These are phyloP conservation scores for Acacia acuminata DNA, from an alignment of 306 rosid genomes.

Conservation along the genomic window DNA sequence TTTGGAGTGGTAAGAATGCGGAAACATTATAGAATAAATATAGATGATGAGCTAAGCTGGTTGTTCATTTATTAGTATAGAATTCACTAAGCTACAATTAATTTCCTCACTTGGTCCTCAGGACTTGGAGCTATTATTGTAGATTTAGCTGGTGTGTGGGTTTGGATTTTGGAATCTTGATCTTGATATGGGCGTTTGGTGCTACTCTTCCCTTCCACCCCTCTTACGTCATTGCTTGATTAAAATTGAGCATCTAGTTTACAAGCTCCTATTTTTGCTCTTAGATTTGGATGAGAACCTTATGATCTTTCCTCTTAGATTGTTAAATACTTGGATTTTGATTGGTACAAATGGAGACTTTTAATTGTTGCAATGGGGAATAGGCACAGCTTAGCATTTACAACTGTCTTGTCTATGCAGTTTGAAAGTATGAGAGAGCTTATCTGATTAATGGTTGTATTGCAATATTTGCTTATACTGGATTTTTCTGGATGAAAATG, in stretches of 20 bases:
- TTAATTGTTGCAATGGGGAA: not conserved
- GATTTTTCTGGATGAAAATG: not conserved
- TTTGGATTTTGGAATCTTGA: not conserved
- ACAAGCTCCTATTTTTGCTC: not conserved
- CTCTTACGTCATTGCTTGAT: not conserved
- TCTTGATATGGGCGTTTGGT: not conserved
- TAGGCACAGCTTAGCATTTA: not conserved
- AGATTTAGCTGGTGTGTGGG: not conserved
- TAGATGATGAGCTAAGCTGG: not conserved
- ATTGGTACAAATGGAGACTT: too few species aligned
- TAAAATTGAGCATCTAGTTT: not conserved
- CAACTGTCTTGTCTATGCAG: not conserved
- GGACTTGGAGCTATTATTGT: slow-evolving; percentile 19
- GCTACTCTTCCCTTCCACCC: not conserved
- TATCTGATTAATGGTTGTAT: not conserved
- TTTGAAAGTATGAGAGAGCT: not conserved
- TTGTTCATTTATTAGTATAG: not conserved
- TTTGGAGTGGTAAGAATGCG: not conserved
- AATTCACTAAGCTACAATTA: not conserved
- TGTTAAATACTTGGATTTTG: not conserved
- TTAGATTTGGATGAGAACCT: not conserved
- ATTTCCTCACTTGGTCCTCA: not conserved
- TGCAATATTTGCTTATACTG: not conserved
- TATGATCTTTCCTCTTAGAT: not conserved
- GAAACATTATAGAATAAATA: not conserved